phyloP scores from a whole-genome alignment of 495 filamentous ascomycete species.

The Podospora fimiseda region DNA sequence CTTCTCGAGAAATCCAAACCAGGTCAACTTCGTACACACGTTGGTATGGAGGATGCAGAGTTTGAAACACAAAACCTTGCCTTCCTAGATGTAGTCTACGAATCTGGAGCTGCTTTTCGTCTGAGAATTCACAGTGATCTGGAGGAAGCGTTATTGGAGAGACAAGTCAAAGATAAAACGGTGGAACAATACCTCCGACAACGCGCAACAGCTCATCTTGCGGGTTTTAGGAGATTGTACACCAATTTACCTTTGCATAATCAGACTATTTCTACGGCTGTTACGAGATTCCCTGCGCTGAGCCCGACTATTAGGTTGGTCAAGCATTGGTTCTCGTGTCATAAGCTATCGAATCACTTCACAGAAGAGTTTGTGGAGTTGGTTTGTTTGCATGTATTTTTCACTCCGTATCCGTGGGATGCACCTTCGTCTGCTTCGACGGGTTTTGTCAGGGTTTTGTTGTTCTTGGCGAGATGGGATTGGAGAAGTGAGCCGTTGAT shows the following conservation, averaged over 20 bases:
- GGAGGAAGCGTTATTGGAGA: slow-evolving; percentile 74
- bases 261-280: slow-evolving; percentile 68
- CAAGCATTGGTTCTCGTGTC: slow-evolving; percentile 83
- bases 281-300: slow-evolving; percentile 72
- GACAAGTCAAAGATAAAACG: slow-evolving; percentile 65
- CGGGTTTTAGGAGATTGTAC: slow-evolving; percentile 63
- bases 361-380: slow-evolving; percentile 78
- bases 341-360: slow-evolving; percentile 72
- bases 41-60: slow-evolving; percentile 75
- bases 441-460: slow-evolving; percentile 73
- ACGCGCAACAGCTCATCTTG: slow-evolving; percentile 59
- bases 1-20: slow-evolving; percentile 52
- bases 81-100: slow-evolving; percentile 76
- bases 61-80: slow-evolving; percentile 63
- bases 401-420: slow-evolving; percentile 77
- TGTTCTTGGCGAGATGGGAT: slow-evolving; percentile 78
- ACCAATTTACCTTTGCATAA: slow-evolving; percentile 69
- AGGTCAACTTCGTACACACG: slow-evolving; percentile 47
- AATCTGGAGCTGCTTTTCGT: slow-evolving; percentile 59
- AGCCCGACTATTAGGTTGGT: slow-evolving; percentile 81
- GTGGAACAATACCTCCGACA: slow-evolving; percentile 55
- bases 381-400: slow-evolving; percentile 63
- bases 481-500: slow-evolving; percentile 80
- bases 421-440: slow-evolving; percentile 70
- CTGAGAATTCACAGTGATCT: slow-evolving; percentile 74